phyloP scores from a whole-genome alignment of 2,329 filamentous ascomycete species.

The Fusarium hostae region DNA sequence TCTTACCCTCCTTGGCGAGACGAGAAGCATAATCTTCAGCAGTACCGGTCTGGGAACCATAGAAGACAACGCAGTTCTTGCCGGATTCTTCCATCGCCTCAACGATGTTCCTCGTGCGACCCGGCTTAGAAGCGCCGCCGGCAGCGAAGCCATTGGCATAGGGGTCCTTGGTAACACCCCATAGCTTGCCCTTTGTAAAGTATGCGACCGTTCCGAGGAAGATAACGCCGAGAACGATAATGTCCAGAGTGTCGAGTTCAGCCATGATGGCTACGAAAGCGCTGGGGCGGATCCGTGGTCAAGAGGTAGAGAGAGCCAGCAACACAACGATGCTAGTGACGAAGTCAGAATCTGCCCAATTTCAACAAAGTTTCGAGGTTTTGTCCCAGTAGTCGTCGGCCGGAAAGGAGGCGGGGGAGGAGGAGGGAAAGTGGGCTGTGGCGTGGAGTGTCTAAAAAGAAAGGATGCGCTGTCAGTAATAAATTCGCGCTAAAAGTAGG shows the following conservation, averaged over 20 bases:
- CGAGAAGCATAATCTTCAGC: conserved; percentile 98
- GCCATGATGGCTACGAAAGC: conserved; percentile 72
- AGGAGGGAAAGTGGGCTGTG: conserved; percentile 36
- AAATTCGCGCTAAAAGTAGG: conserved; percentile 26
- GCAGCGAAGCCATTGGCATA: conserved; percentile 81
- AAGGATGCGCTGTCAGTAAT: conserved; percentile 38
- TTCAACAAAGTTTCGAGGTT: conserved; percentile 17
- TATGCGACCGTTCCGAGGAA: conserved; percentile 91
- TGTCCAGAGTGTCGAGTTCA: conserved; percentile 94
- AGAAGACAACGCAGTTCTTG: conserved; percentile 99
- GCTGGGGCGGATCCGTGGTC: conserved; percentile 13
- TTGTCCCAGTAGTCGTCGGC: conserved; percentile 33
- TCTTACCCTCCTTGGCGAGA: conserved; percentile 96
- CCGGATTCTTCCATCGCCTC: conserved; percentile 95
- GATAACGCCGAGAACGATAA: conserved; percentile 87
- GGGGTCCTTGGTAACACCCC: conserved; percentile 88
- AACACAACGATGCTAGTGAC: not conserved
- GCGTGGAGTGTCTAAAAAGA: conserved; percentile 38
- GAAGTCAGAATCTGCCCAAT: not conserved
- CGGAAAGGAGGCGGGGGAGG: conserved; percentile 44
- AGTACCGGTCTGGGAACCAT: conserved; percentile 97
- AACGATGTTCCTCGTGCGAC: conserved; percentile 89
- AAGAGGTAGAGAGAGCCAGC: not conserved
- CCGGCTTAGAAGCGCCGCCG: conserved; percentile 77
- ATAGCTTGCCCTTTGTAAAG: conserved; percentile 97